Evolutionary conservation across 306 rosid genomes (phyloP).

Genomic region (Vigna reflexopilosa): DNA sequence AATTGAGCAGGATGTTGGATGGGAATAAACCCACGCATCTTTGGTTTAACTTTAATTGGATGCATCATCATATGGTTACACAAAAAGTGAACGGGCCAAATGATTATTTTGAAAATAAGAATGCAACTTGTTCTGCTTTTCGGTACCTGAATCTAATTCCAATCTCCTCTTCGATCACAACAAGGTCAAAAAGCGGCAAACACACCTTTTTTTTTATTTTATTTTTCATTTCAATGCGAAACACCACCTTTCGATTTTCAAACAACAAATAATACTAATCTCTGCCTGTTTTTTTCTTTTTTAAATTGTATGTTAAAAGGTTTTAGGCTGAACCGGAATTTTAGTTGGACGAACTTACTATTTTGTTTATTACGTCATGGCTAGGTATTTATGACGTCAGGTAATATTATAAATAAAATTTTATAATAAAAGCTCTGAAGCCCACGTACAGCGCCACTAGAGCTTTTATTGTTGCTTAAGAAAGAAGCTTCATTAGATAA

Average conservation of each 20-base stretch:
- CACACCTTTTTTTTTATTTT: conserved; percentile 12
- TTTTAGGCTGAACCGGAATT: neutral
- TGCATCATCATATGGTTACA: conserved; percentile 41
- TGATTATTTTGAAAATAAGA: conserved; percentile 53
- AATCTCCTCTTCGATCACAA: conserved; percentile 47
- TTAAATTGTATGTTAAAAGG: neutral
- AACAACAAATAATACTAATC: conserved; percentile 5
- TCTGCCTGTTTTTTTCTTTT: neutral
- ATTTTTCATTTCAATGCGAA: neutral
- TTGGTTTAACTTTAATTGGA: conserved; percentile 45
- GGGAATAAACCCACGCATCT: conserved; percentile 50
- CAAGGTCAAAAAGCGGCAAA: conserved; percentile 45
- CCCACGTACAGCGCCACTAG: neutral
- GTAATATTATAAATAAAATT: neutral
- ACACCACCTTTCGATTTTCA: conserved; percentile 14
- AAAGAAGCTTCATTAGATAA: conserved; percentile 21
- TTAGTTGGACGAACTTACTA: neutral
- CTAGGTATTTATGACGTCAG: conserved; percentile 40
- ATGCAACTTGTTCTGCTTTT: conserved; percentile 51
- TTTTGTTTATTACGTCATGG: conserved; percentile 35
- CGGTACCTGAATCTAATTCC: conserved; percentile 53
- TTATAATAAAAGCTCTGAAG: neutral
- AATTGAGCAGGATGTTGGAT: conserved; percentile 35
- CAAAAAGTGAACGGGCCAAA: conserved; percentile 44
- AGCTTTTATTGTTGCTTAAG: conserved; percentile 32